Conservation (phyloP, 208 protist species). For the Leishmania tarentolae region DNA sequence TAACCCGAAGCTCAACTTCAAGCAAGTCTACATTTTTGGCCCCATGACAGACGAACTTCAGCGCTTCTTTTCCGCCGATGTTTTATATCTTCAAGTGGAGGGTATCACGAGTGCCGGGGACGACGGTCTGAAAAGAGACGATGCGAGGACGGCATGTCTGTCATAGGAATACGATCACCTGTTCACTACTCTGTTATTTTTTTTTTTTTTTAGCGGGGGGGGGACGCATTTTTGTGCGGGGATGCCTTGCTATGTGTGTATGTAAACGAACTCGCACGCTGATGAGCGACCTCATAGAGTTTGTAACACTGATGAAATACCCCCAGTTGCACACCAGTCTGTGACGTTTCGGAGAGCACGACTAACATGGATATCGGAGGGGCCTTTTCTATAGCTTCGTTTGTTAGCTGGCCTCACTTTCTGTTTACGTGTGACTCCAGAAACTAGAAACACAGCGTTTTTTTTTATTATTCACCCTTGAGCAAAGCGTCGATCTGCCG, state of each 20-base stretch:
- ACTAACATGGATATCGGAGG: too few species aligned
- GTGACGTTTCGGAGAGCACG: not conserved
- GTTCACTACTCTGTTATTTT: not conserved
- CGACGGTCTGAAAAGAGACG: not conserved
- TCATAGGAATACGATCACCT: not conserved
- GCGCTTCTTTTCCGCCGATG: slow-evolving; percentile 40
- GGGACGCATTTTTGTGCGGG: not conserved
- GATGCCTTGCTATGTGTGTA: not conserved
- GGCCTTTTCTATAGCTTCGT: not conserved
- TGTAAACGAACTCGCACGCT: not conserved
- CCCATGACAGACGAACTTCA: slow-evolving; percentile 41
- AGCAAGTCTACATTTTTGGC: slow-evolving; percentile 54
- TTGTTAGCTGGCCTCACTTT: not conserved
- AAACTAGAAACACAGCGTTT: not conserved
- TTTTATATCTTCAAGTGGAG: slow-evolving; percentile 52
- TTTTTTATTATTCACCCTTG: not conserved
- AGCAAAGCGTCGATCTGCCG: not conserved
- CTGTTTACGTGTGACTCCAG: not conserved
- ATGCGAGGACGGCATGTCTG: not conserved
- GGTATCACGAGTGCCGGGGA: slow-evolving; percentile 30
- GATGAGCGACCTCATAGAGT: not conserved
- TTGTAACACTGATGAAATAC: not conserved
- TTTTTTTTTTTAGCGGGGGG: too few species aligned
- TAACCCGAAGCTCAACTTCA: slow-evolving; percentile 54
- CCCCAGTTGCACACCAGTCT: not conserved